A percentile compares a stretch with the other conserved stretches of the same genome.
Conservation (phyloP, 768 basidiomycete genomes). For the Pilatotrama ljubarskyi region DNA sequence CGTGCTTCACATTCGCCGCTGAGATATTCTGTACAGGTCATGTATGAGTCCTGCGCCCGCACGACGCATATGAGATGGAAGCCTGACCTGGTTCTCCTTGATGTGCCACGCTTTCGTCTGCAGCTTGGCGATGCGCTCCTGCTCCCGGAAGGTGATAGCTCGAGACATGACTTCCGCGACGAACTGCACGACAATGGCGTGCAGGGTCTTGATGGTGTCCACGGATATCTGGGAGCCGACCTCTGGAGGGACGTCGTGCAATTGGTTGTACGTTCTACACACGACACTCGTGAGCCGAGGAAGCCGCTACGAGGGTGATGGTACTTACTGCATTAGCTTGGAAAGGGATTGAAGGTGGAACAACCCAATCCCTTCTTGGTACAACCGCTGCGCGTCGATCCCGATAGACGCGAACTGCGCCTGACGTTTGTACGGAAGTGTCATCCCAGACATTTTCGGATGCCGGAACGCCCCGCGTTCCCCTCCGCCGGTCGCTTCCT, state of each 20-base stretch:
- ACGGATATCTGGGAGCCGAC: slow-evolving; percentile 44
- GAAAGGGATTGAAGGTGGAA: slow-evolving; percentile 44
- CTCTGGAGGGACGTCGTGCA: slow-evolving; percentile 31
- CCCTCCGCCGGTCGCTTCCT: not conserved
- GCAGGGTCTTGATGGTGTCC: slow-evolving; percentile 47
- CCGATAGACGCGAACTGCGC: slow-evolving; percentile 43
- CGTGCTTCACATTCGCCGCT: slow-evolving; percentile 46
- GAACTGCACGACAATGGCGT: slow-evolving; percentile 50
- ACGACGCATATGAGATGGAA: slow-evolving; percentile 15
- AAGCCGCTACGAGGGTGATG: not conserved
- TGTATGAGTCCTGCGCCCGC: not conserved
- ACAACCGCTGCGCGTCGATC: slow-evolving; percentile 46
- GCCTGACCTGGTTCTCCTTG: slow-evolving; percentile 42
- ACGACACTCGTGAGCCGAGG: not conserved
- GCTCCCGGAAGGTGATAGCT: slow-evolving; percentile 55
- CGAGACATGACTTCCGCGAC: slow-evolving; percentile 50
- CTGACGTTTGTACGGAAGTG: slow-evolving; percentile 47
- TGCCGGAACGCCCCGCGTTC: slow-evolving; percentile 10
- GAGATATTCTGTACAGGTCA: slow-evolving; percentile 40
- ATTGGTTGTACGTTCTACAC: slow-evolving; percentile 32
- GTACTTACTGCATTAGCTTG: slow-evolving; percentile 43
- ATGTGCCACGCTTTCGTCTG: slow-evolving; percentile 61
- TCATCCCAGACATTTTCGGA: slow-evolving; percentile 38
- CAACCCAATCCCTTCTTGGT: slow-evolving; percentile 45
- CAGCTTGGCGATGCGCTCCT: slow-evolving; percentile 57